phyloP scores from a whole-genome alignment of 352 stramenopile genomes.

The Pythium dissotocum region DNA sequence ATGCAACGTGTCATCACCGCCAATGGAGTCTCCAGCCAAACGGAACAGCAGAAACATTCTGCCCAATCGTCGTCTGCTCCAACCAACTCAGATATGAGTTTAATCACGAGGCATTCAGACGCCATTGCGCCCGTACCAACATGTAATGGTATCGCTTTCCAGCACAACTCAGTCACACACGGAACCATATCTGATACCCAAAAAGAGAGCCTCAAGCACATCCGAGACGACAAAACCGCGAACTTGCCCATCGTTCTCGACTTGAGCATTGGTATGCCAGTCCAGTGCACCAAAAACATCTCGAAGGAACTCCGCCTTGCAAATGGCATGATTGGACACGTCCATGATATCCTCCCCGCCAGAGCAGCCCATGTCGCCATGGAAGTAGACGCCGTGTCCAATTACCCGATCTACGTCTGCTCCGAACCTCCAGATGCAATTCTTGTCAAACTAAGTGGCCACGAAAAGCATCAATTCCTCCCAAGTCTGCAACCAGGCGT shows the following conservation, averaged over 20 bases:
- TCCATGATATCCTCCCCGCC: background rate
- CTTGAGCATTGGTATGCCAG: background rate
- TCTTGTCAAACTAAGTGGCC: slow-evolving; percentile 5
- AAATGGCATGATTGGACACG: slow-evolving; percentile 6
- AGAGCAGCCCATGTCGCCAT: background rate
- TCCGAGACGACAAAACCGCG: slow-evolving; percentile 18
- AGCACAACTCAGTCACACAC: background rate
- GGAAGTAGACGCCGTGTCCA: background rate
- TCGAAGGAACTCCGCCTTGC: slow-evolving; percentile 4
- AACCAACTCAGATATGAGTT: slow-evolving; percentile 17
- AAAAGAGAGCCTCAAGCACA: background rate
- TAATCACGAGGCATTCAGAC: background rate
- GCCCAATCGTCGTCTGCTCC: slow-evolving; percentile 19
- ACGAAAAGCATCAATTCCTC: background rate
- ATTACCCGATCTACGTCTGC: background rate
- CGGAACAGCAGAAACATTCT: background rate
- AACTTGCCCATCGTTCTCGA: slow-evolving; percentile 11
- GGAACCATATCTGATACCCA: background rate
- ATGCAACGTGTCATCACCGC: background rate
- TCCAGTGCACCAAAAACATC: slow-evolving; percentile 22
- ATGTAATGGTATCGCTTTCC: slow-evolving; percentile 19
- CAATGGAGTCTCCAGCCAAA: background rate
- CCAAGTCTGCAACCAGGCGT: slow-evolving; percentile 1
- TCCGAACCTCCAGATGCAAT: background rate
- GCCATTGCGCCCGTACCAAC: background rate